Evolutionary conservation across 257 asterid species (phyloP).

Genomic region (Solanum acaule): DNA sequence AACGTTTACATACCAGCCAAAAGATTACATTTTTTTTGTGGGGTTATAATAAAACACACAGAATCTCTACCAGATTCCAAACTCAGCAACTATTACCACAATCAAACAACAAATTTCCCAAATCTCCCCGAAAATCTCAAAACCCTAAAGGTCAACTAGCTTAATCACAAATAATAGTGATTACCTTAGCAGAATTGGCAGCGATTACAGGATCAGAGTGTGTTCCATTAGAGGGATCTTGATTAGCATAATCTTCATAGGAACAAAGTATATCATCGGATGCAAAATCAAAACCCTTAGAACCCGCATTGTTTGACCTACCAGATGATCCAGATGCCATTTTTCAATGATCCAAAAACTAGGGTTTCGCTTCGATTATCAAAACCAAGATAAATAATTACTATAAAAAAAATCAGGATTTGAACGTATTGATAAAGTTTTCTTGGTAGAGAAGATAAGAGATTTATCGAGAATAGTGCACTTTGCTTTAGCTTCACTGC

Average conservation of each 20-base stretch:
- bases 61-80: not conserved
- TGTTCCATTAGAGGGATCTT: conserved; percentile 47
- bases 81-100: not conserved
- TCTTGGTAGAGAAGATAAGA: not conserved
- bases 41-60: not conserved
- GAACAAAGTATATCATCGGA: conserved; percentile 80
- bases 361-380: not conserved
- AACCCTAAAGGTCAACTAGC: not conserved
- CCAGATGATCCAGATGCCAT: conserved; percentile 90
- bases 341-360: not conserved
- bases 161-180: not conserved
- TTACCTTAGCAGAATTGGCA: conserved; percentile 33
- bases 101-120: not conserved
- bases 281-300: conserved; percentile 62
- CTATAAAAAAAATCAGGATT: not conserved
- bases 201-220: conserved; percentile 50
- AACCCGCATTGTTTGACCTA: conserved; percentile 29
- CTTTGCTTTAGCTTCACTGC: not conserved
- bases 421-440: not conserved
- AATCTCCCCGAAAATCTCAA: not conserved
- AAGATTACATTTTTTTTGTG: not conserved
- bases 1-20: not conserved
- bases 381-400: not conserved
- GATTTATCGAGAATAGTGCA: not conserved
- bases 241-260: conserved; percentile 60